These are phyloP conservation scores for Tripterygium wilfordii DNA, from an alignment of 177 flowering plant genomes.

Conservation along the genomic window DNA sequence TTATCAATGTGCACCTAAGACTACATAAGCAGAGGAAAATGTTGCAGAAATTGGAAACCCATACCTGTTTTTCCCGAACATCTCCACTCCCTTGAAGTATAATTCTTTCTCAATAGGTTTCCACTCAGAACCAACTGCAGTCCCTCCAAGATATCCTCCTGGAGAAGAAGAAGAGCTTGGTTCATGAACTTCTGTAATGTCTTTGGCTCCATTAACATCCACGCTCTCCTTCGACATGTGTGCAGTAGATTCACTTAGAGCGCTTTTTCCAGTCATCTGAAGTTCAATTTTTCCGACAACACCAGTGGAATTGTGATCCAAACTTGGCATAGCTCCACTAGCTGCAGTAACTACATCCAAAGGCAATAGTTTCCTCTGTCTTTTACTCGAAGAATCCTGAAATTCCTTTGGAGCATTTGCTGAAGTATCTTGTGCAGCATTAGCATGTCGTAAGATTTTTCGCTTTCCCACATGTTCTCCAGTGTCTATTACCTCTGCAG, in stretches of 20 bases:
- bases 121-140: constrained; percentile 39
- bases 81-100: constrained; percentile 85
- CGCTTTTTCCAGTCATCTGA: constrained; percentile 8
- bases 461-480: constrained; percentile 42
- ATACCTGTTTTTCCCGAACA: constrained; percentile 94
- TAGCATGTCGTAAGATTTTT: constrained; percentile 21
- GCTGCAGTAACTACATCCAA: constrained; percentile 16
- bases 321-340: constrained; percentile 1
- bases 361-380: constrained; percentile 37
- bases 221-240: constrained; percentile 1
- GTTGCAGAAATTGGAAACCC: background rate
- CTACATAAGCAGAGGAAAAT: background rate
- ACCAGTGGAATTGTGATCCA: constrained; percentile 8
- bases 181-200: constrained; percentile 16
- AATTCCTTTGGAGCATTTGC: constrained; percentile 23
- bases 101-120: constrained; percentile 85
- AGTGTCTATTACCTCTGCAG: constrained; percentile 7
- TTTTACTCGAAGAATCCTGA: constrained; percentile 32
- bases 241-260: constrained; percentile 14
- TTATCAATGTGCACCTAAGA: background rate
- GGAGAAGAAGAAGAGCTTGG: constrained; percentile 18
- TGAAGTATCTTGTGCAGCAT: constrained; percentile 8
- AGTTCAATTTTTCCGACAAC: constrained; percentile 11
- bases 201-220: constrained; percentile 10
- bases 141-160: constrained; percentile 14